Evolutionary conservation across 2,329 filamentous ascomycete genomes (phyloP), one percentile per base, ranked within the genome.

Genomic region (Colletotrichum shisoi): DNA sequence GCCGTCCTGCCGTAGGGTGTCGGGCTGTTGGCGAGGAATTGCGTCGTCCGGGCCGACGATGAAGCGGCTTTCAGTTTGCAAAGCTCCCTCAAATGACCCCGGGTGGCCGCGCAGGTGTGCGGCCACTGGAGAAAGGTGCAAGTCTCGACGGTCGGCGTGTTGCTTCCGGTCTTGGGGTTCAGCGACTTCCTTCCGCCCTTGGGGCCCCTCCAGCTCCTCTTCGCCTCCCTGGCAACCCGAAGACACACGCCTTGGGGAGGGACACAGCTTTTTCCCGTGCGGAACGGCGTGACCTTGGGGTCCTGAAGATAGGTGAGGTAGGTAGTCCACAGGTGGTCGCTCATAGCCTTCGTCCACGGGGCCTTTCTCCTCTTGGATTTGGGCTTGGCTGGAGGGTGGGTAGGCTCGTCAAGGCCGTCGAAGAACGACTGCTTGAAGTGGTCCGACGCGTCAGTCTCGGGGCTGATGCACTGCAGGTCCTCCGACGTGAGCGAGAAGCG

Each of bases 281-380:
- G 83, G 69, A 91, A 87, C 0, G 88, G 88, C 1, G 88, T 91
- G 3, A 90, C 87, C 56, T 86, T 87, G 52, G 88, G 87, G 71
- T 91, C 88, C 73, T 89, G 85, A 46, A 90, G 78, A 71, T 90
- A 91, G 59, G 88, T 78, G 65, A 85, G 78, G 73, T 89, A 91
- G 1, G 85, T 89, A 5, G 85, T 82, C 88, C 88, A 91, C 11
- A 91, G 76, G 71, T 91, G 88, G 13, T 84, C 79, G 76, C 82
- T 87, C 86, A 90, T 89, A 19, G 85, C 82, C 68, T 84, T 85
- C 4, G 87, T 89, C 88, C 88, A 90, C 0, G 82, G 83, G 0
- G 85, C 84, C 73, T 84, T 87, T 66, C 84, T 79, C 40, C 76
- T 72, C 62, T 78, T 79, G 27, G 71, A 70, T 49, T 68, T 69